A percentile compares a stretch with the other conserved stretches of the same genome.
Evolutionary conservation across 1,139 yeast genomes (phyloP).

Genomic region (Hemisphaericaspora lyxosophila): DNA sequence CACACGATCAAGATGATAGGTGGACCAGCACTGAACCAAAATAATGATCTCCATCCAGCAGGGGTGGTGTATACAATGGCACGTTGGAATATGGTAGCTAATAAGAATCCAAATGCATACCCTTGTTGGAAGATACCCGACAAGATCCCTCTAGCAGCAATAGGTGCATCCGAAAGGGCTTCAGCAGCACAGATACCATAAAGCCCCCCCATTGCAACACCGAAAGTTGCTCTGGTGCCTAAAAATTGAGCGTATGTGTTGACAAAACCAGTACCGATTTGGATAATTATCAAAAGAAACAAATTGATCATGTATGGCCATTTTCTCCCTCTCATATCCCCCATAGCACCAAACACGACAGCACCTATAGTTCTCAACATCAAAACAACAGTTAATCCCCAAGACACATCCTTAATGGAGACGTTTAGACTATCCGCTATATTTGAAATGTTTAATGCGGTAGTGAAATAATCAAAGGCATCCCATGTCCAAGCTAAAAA

Average conservation of each 20-base stretch:
- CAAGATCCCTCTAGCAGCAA: constrained; percentile 37
- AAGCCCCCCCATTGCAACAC: constrained; percentile 45
- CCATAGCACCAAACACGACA: constrained; percentile 35
- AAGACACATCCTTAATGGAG: constrained; percentile 31
- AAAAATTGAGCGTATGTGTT: constrained; percentile 37
- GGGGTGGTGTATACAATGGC: constrained; percentile 34
- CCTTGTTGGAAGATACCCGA: constrained; percentile 45
- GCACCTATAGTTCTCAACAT: constrained; percentile 48
- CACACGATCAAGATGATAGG: constrained; percentile 37
- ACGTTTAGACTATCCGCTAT: constrained; percentile 30
- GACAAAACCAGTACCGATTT: constrained; percentile 44
- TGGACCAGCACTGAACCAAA: constrained; percentile 45
- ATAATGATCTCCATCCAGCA: constrained; percentile 40
- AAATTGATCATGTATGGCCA: constrained; percentile 38
- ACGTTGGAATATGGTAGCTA: constrained; percentile 42
- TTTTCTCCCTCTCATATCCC: constrained; percentile 38
- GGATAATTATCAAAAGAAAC: constrained; percentile 31
- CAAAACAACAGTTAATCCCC: constrained; percentile 47
- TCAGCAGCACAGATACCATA: constrained; percentile 41
- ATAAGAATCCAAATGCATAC: constrained; percentile 42
- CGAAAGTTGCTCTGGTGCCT: constrained; percentile 42
- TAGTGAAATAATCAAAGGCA: constrained; percentile 43
- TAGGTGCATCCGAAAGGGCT: constrained; percentile 40
- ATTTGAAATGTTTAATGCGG: constrained; percentile 32
- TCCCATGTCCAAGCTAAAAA: constrained; percentile 43